Evolutionary conservation across 768 basidiomycete species (phyloP), one percentile per base, ranked within the genome.

Genomic region (Melanogaster broomeanus): DNA sequence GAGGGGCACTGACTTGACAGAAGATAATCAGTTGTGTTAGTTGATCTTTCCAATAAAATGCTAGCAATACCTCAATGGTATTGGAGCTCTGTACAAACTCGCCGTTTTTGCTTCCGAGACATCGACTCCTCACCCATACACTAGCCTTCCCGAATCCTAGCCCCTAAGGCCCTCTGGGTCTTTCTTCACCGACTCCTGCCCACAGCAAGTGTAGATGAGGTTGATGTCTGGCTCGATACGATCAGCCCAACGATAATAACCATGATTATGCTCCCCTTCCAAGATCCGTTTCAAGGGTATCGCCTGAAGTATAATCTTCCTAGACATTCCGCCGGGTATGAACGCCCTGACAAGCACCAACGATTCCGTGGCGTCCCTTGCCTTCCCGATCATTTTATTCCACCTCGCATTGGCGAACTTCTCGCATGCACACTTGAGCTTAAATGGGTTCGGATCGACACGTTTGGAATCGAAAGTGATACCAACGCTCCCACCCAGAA

Each of bases 341-440:
- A 64, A 65, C 7, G 53, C 67, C 41, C 66, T 57, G 6, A 67
- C 66, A 15, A 69, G 37, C 2, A 69, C 52, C 37, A 54, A 46
- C 16, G 53, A 53, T 28, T 30, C 48, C 24, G 53, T 47, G 11
- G 54, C 55, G 16, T 54, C 56, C 41, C 30, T 52, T 9, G 54
- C 57, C 30, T 22, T 45, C 25, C 63, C 60, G 7, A 55, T 50
- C 39, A 65, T 57, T 19, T 44, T 55, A 42, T 59, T 62, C 67
- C 65, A 67, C 22, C 58, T 59, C n/a, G 45, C 45, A 18, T 62
- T 53, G 9, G 62, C 52, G 38, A 57, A 58, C 34, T 40, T 38
- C 45, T 67, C 66, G 10, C 66, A 67, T 9, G 22, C 41, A 22
- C 66, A 67, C n/a, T 53, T 62, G 44, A 47, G 51, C 38, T 56